Evolutionary conservation across 768 basidiomycete species (phyloP), one percentile per base, ranked within the genome.

Genomic region (Guyanaporus albipodus): DNA sequence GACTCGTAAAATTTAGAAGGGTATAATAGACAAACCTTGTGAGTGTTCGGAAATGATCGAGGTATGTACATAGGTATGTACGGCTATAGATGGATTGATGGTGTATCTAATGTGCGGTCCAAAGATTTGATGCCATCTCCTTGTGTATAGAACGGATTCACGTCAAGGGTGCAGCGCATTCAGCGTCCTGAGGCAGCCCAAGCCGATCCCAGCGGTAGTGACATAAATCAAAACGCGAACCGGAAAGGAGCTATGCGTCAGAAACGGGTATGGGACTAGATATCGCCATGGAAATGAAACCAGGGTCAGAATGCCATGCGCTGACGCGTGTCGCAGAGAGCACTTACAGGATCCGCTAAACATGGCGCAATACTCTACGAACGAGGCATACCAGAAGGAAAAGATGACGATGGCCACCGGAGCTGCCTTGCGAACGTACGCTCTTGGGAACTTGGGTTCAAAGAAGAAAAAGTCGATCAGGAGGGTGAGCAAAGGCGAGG

Each of bases 251-350:
- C 75, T 82, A 15, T 82, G 54, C 0, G 81, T 87, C 48, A 92
- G 70, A 69, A 92, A 91, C 0, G 90, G 90, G 66, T 92, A 91
- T 22, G 89, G 87, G 69, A 90, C 86, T 87, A 46, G 5, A 29
- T 29, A 17, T n/a, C n/a, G n/a, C n/a, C n/a, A n/a, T n/a, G n/a
- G n/a, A n/a, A n/a, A n/a, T n/a, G 31, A 8, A 17, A 32, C 31
- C 12, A n/a, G 14, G 31, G 0, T 32, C n/a, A n/a, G n/a, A n/a
- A n/a, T n/a, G n/a, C n/a, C n/a, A n/a, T n/a, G n/a, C n/a, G n/a
- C n/a, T n/a, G n/a, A n/a, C n/a, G n/a, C n/a, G n/a, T n/a, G n/a
- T n/a, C n/a, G n/a, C n/a, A n/a, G n/a, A 1, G 10, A n/a, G 15
- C 11, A 75, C 82, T 66, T 52, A 87, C 84, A 88, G 3, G 58